phyloP scores from a whole-genome alignment of 2,329 filamentous ascomycete species.

The Cladobotryum mycophilum region DNA sequence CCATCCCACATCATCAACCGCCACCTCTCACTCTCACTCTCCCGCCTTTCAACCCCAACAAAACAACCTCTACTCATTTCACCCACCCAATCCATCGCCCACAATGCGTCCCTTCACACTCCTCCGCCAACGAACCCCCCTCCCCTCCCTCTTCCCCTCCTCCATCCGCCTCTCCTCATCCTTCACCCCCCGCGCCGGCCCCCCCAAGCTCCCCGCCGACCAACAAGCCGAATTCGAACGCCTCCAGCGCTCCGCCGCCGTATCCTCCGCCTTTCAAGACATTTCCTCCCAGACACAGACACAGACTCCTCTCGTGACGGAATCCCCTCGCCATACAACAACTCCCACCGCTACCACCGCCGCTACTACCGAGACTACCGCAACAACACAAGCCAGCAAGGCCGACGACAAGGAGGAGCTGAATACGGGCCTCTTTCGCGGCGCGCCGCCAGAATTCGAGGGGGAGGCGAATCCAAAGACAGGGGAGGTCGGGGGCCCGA shows the following conservation, averaged over 20 bases:
- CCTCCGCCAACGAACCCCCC: neutral
- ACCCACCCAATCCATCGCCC: neutral
- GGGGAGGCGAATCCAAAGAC: conserved; percentile 90
- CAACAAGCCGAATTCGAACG: conserved; percentile 88
- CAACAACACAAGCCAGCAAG: no score
- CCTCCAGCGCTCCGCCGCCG: conserved; percentile 61
- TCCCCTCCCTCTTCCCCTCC: conserved; percentile 7
- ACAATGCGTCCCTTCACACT: conserved; percentile 1
- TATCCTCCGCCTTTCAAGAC: conserved; percentile 35
- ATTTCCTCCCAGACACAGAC: conserved; percentile 17
- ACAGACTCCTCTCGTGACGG: conserved; percentile 22
- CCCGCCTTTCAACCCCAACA: no score
- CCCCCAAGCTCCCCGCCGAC: conserved; percentile 79
- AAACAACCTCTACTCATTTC: neutral
- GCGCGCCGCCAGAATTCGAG: conserved; percentile 84
- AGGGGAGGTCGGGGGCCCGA: conserved; percentile 91
- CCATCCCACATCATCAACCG: neutral
- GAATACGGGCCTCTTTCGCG: conserved; percentile 60
- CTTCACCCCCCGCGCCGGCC: conserved; percentile 56
- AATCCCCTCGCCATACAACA: conserved; percentile 13
- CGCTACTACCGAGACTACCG: neutral
- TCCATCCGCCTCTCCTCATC: conserved; percentile 28
- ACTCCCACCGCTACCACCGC: conserved; percentile 10
- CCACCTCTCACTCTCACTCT: neutral
- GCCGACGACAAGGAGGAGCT: conserved; percentile 22